Evolutionary conservation across 1,284 basidiomycete genomes (phyloP).

Genomic region (Waitea zeae): DNA sequence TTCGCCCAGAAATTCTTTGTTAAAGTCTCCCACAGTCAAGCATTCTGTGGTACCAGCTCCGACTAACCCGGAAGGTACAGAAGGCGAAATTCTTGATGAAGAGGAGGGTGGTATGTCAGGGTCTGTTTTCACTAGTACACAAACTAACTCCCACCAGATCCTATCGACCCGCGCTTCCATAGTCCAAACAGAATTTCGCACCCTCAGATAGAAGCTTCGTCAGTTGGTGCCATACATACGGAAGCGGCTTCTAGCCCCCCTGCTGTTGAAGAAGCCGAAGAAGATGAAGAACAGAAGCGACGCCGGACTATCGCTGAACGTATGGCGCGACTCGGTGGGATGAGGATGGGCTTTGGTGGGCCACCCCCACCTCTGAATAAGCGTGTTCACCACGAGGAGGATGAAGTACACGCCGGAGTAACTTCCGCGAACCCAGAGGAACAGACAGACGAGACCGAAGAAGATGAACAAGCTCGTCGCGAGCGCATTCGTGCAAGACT

Average conservation of each 20-base stretch:
- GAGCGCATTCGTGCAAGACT: conserved; percentile 52
- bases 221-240: background rate
- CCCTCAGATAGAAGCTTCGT: background rate
- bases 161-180: conserved; percentile 46
- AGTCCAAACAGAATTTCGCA: conserved; percentile 14
- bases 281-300: conserved; percentile 29
- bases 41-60: too few relatives aligned
- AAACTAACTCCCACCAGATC: conserved; percentile 25
- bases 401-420: too few relatives aligned
- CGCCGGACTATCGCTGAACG: conserved; percentile 58
- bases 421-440: conserved; percentile 8
- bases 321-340: conserved; percentile 63
- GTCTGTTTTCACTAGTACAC: background rate
- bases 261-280: conserved; percentile 13
- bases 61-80: too few relatives aligned
- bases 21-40: too few relatives aligned
- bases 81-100: conserved; percentile 40
- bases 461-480: conserved; percentile 49
- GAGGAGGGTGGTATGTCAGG: conserved; percentile 35
- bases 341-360: conserved; percentile 52
- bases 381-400: conserved; percentile 1
- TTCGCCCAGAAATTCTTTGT: too few relatives aligned
- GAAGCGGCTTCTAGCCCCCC: conserved; percentile 4
- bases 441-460: conserved; percentile 19
- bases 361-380: conserved; percentile 16